Evolutionary conservation across 257 asterid species (phyloP), one percentile per base, ranked within the genome.

Genomic region (Scutellaria minor): DNA sequence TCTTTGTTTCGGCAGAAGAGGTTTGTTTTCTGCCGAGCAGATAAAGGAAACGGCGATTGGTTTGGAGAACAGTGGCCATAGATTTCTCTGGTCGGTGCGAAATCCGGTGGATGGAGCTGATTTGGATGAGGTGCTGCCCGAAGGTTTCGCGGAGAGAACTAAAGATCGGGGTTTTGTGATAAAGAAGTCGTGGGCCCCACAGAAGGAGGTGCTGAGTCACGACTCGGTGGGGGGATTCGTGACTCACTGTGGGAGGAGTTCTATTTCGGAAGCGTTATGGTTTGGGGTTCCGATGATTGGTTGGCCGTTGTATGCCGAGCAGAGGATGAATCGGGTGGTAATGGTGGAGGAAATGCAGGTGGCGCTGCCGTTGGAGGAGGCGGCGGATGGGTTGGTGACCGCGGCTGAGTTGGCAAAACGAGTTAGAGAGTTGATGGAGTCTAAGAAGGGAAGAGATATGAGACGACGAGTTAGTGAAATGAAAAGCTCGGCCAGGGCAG

Each of bases 271-370:
- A 65, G 93, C 93, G 12, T 54, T 85, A 31, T 62, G 72, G 9
- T 68, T 68, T 0, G 93, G 89, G 0, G 87, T 85, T 9, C 84
- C 91, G 46, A 82, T 88, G 91, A 78, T 85, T 60, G 86, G 81
- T 0, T 85, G 91, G 91, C 94, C 94, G 27, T 63, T 85, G 5
- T 82, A 85, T 73, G 94, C 89, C 0, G 94, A 83, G 85, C 94
- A 88, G 71, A 74, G 76, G 82, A 8, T 83, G 45, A 87, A 81
- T 48, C 66, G 82, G 77, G 31, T 71, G 1, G 14, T 78, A 7
- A 18, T 83, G 57, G 87, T 85, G 71, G 88, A 85, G 59, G 93
- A 85, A 9, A 68, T 85, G 78, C 73, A 70, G 77, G 62, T 82
- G 76, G 90, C 87, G 14, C 64, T 83, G 58, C 71, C 78, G 51